Evolutionary conservation across 2,329 filamentous ascomycete genomes (phyloP).

Genomic region (Trichoderma koningiopsis): DNA sequence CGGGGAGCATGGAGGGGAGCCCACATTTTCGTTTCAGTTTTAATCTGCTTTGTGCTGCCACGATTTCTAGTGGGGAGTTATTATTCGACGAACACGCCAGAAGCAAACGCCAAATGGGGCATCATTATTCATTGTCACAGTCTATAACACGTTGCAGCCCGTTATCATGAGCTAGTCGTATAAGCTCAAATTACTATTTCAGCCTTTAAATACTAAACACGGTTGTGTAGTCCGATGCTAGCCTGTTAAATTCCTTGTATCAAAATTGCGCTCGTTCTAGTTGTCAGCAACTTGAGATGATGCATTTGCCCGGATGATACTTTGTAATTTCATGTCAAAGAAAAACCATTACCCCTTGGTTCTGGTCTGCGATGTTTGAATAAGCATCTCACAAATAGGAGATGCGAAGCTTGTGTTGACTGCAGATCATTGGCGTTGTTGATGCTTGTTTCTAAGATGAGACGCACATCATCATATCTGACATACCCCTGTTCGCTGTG

Average conservation of each 20-base stretch:
- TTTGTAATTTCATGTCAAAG: not conserved
- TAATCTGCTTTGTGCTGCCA: not conserved
- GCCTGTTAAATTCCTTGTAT: not conserved
- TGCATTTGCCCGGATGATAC: not conserved
- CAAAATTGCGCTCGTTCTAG: not conserved
- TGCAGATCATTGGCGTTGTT: conserved; percentile 8
- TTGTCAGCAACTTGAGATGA: not conserved
- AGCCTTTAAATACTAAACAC: not conserved
- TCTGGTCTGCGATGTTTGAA: not conserved
- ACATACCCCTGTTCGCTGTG: not conserved
- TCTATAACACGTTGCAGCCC: not conserved
- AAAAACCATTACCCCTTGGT: not conserved
- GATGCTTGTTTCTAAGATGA: conserved; percentile 6
- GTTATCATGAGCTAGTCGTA: not conserved
- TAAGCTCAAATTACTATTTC: not conserved
- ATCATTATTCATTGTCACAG: not conserved
- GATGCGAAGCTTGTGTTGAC: not conserved
- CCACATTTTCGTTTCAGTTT: not conserved
- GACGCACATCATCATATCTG: conserved; percentile 9
- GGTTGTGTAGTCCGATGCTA: not conserved
- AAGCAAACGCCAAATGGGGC: conserved; percentile 3
- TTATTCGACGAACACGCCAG: not conserved
- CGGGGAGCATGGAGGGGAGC: not conserved
- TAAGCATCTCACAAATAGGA: not conserved
- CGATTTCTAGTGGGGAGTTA: not conserved